phyloP scores from a whole-genome alignment of 805 yeast genomes.

The Blastobotrys chiropterorum region DNA sequence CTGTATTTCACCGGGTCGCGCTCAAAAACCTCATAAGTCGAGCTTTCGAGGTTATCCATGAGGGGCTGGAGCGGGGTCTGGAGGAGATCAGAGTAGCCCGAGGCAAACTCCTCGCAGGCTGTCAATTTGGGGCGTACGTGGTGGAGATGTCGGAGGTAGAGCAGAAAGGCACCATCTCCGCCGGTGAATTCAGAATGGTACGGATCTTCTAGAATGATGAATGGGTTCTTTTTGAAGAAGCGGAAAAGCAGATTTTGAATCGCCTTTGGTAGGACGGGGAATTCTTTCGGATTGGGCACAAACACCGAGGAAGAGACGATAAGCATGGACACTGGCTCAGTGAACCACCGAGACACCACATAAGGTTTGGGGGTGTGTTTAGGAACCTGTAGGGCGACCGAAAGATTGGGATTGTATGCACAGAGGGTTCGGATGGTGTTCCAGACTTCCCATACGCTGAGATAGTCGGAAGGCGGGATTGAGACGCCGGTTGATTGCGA shows the following conservation, averaged over 20 bases:
- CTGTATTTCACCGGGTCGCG: constrained; percentile 63
- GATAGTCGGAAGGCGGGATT: constrained; percentile 34
- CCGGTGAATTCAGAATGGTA: constrained; percentile 23
- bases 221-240: constrained; percentile 38
- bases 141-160: constrained; percentile 22
- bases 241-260: constrained; percentile 45
- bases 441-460: constrained; percentile 75
- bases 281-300: constrained; percentile 51
- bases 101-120: constrained; percentile 31
- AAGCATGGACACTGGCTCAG: constrained; percentile 59
- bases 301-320: constrained; percentile 52
- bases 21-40: constrained; percentile 66
- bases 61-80: constrained; percentile 73
- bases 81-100: constrained; percentile 39
- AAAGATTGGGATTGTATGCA: constrained; percentile 47
- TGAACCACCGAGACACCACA: constrained; percentile 55
- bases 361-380: constrained; percentile 45
- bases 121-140: constrained; percentile 22
- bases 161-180: constrained; percentile 20
- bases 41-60: constrained; percentile 46
- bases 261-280: constrained; percentile 58
- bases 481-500: constrained; percentile 32
- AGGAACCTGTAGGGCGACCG: constrained; percentile 74
- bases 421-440: constrained; percentile 53
- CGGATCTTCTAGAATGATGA: constrained; percentile 48